These are phyloP conservation scores for Potentilla sterilis DNA, from an alignment of 306 rosid genomes.

Conservation along the genomic window DNA sequence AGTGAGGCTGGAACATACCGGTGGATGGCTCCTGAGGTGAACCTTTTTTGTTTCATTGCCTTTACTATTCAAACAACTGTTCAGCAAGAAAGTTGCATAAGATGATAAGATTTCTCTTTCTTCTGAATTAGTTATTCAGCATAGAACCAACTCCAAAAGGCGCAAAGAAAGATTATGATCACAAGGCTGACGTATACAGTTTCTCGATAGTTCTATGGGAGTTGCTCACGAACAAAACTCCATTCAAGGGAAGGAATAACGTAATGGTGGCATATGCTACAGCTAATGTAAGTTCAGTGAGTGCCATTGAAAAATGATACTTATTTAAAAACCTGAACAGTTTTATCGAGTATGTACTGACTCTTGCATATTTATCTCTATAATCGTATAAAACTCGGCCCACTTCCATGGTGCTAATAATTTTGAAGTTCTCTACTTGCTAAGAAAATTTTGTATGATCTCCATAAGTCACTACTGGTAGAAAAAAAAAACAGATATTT, in stretches of 20 bases:
- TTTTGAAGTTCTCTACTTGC: background rate
- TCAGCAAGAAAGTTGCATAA: background rate
- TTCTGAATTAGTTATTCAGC: slow-evolving; percentile 42
- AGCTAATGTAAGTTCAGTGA: slow-evolving; percentile 36
- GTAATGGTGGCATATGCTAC: slow-evolving; percentile 68
- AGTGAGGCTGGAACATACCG: slow-evolving; percentile 57
- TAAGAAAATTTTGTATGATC: background rate
- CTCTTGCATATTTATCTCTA: background rate
- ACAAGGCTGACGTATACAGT: slow-evolving; percentile 65
- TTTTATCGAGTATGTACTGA: background rate
- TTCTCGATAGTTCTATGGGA: slow-evolving; percentile 61
- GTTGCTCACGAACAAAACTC: slow-evolving; percentile 50
- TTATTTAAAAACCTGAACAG: background rate
- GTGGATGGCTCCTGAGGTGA: slow-evolving; percentile 74
- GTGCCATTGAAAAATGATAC: background rate
- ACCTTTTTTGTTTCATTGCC: background rate
- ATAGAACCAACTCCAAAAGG: slow-evolving; percentile 47
- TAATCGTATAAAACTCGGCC: background rate
- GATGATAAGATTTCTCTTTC: background rate
- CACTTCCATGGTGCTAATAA: background rate
- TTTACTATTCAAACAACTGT: background rate
- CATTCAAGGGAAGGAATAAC: slow-evolving; percentile 43
- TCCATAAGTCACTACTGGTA: background rate
- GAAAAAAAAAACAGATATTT: background rate
- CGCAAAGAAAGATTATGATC: slow-evolving; percentile 47